Base-by-base conservation (phyloP, 495 filamentous ascomycete genomes). In the Podospora fimiseda region DNA sequence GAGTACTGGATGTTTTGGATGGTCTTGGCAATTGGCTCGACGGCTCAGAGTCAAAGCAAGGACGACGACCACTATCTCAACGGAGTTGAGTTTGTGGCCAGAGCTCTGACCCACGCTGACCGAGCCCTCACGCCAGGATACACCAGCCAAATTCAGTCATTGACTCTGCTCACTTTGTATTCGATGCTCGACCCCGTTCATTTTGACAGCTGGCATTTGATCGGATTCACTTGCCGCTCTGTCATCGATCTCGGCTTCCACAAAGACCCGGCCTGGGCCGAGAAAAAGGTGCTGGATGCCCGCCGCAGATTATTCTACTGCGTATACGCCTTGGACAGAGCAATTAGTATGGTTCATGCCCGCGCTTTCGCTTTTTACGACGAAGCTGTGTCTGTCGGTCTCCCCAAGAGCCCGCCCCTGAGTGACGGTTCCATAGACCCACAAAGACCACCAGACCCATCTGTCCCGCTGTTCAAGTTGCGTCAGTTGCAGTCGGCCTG, bases 331-430 rank as follows among this genome's bases (percentile, higher is more conserved):
- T 66, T 96, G 9, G 92, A 97, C 63, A 33, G 91, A 60, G 83
- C 85, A 4, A 88, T 89, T 27, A 89, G 87, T 54, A 81, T 91
- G 70, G 86, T 89, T 14, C 78, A 90, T 46, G 82, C 84, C 23
- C 77, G 89, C 38, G 82, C 87, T 0, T 95, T 95, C 65, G 94
- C 92, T 3, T 93, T 97, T 63, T 89, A 88, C 1, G 92, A 97
- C 64, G 88, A 87, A 37, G 86, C 89, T n/a, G 78, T 84, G 2
- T 82, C 84, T 55, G 89, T 94, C 36, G 76, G 70, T 9, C 71
- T 87, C 56, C 70, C 76, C 8, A 63, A 63, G 39, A 61, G 53
- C 60, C 73, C 50, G 42, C 70, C 60, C 68, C 64, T 56, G 30
- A 63, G 61, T 1, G 60, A 62, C 23, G 74, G 64, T 2, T 62